phyloP scores from a whole-genome alignment of 139 green algal species.

The Penium margaritaceum region DNA sequence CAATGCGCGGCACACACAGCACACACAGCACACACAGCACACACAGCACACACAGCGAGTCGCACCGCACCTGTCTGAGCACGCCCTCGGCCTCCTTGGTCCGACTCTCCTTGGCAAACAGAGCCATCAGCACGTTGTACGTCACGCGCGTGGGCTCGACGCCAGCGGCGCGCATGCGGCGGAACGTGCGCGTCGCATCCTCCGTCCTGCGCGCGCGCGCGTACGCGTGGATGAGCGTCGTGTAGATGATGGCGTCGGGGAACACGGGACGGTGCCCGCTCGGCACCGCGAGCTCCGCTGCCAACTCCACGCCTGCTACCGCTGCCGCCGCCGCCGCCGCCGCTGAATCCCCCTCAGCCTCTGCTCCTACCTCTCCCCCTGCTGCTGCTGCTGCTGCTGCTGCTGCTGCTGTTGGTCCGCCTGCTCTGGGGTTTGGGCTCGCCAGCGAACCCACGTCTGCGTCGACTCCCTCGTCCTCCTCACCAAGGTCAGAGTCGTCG shows the following conservation, averaged over 20 bases:
- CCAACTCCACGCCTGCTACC: neutral
- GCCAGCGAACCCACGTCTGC: neutral
- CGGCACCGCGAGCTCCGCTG: neutral
- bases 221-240: neutral
- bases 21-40: neutral
- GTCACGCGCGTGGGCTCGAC: neutral
- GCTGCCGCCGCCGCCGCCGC: neutral
- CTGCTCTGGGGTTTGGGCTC: neutral
- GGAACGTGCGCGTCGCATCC: slow-evolving; percentile 1
- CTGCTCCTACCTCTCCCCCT: neutral
- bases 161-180: neutral
- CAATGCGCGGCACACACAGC: no score
- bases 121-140: slow-evolving; percentile 15
- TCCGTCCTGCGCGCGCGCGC: neutral
- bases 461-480: neutral
- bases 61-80: slow-evolving; percentile 3
- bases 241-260: slow-evolving; percentile 11
- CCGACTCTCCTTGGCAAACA: slow-evolving; percentile 5
- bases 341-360: neutral
- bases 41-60: neutral
- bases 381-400: neutral
- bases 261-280: no score
- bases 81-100: slow-evolving; percentile 2
- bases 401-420: neutral
- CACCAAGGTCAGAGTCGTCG: no score